phyloP scores from a whole-genome alignment of 805 yeast species.

The Nakazawaea pomicola region DNA sequence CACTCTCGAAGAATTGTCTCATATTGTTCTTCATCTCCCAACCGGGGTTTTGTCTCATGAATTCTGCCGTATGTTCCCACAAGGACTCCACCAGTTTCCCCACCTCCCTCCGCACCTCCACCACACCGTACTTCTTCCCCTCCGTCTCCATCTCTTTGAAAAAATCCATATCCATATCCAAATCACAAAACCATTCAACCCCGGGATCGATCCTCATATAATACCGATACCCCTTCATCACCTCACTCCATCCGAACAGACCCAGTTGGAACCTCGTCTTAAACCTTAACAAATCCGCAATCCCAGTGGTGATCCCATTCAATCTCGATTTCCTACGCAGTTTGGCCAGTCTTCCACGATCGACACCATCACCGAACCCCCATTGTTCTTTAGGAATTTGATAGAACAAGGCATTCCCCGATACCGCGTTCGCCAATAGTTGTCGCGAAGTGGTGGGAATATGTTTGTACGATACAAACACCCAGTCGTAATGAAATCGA shows the following conservation, averaged over 20 bases:
- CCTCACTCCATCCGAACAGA: conserved; percentile 40
- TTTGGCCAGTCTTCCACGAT: conserved; percentile 43
- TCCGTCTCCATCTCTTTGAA: conserved; percentile 35
- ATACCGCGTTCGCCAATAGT: conserved; percentile 54
- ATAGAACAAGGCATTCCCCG: conserved; percentile 72
- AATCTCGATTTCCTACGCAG: conserved; percentile 28
- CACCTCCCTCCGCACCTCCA: neutral
- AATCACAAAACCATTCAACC: conserved; percentile 48
- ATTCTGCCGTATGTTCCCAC: conserved; percentile 37
- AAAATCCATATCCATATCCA: conserved; percentile 46
- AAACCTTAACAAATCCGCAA: conserved; percentile 34
- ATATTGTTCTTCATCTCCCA: conserved; percentile 33
- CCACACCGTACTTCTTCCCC: conserved; percentile 42
- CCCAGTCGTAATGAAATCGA: conserved; percentile 82
- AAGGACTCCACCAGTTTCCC: conserved; percentile 17
- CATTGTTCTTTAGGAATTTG: conserved; percentile 64
- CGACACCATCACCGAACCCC: conserved; percentile 68
- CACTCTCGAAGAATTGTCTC: conserved; percentile 35
- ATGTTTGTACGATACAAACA: conserved; percentile 72
- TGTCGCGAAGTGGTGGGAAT: conserved; percentile 63
- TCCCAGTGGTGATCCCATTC: conserved; percentile 22
- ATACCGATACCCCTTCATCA: conserved; percentile 42
- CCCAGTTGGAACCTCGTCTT: conserved; percentile 56
- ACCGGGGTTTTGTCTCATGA: conserved; percentile 36
- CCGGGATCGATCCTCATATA: conserved; percentile 57